A percentile compares a stretch with the other conserved stretches of the same genome.
phyloP scores from a whole-genome alignment of 108 stramenopile genomes.

The Stephanodiscus minutulus region DNA sequence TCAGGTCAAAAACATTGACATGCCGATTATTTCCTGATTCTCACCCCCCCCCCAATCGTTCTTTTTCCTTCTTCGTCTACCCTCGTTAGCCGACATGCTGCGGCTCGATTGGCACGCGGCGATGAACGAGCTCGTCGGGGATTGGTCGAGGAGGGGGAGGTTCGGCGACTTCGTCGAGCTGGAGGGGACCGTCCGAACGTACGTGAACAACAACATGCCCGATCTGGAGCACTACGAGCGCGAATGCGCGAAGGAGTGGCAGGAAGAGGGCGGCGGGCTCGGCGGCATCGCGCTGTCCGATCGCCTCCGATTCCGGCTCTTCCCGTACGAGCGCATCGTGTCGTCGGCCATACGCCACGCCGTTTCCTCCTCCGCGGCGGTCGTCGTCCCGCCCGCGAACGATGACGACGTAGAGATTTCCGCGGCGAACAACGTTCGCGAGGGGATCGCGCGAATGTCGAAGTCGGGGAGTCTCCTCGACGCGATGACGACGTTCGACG shows the following conservation, averaged over 20 bases:
- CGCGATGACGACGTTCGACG: conserved; percentile 25
- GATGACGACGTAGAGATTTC: no score
- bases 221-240: background rate
- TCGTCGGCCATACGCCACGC: background rate
- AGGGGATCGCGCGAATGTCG: background rate
- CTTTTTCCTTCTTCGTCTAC: no score
- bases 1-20: background rate
- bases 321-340: conserved; percentile 14
- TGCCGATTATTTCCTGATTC: background rate
- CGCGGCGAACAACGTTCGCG: background rate
- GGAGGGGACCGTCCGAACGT: conserved; percentile 2
- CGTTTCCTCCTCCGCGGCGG: background rate
- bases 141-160: no score
- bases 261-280: background rate
- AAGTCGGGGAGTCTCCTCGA: conserved; percentile 15
- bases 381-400: no score
- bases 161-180: conserved; percentile 17
- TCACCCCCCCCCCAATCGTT: no score
- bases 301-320: background rate
- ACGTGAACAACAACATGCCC: background rate
- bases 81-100: background rate
- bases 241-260: background rate
- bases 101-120: no score
- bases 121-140: no score
- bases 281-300: background rate